Conservation (phyloP, 2,329 filamentous ascomycete genomes). For the Hypoxylon sp. region DNA sequence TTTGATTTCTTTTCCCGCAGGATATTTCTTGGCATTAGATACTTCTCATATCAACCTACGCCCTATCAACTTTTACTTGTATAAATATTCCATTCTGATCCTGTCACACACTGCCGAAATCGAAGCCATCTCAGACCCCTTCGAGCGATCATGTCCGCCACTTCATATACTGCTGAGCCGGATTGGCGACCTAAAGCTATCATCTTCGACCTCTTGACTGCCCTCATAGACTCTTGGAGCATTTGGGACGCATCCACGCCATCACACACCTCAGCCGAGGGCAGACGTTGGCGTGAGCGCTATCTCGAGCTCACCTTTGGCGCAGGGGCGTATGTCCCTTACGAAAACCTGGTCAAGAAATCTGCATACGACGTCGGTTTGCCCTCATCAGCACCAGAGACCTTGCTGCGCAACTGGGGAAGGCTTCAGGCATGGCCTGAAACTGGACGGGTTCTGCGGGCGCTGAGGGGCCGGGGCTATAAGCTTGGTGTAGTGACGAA, state of each 20-base stretch:
- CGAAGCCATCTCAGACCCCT: not conserved
- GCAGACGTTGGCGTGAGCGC: constrained; percentile 55
- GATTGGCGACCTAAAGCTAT: constrained; percentile 55
- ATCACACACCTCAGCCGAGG: constrained; percentile 47
- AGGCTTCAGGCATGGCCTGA: constrained; percentile 50
- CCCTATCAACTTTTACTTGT: not conserved
- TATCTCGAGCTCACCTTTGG: constrained; percentile 59
- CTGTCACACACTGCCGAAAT: not conserved
- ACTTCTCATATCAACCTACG: not conserved
- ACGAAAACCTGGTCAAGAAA: constrained; percentile 53
- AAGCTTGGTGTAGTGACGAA: constrained; percentile 58
- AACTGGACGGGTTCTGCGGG: constrained; percentile 36
- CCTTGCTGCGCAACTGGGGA: constrained; percentile 52
- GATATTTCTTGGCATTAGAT: not conserved
- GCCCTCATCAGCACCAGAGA: constrained; percentile 49
- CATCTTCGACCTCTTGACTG: constrained; percentile 60
- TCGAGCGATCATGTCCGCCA: constrained; percentile 1
- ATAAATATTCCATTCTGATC: not conserved
- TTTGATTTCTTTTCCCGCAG: not conserved
- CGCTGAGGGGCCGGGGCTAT: constrained; percentile 52
- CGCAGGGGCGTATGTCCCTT: constrained; percentile 54
- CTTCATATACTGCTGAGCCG: not conserved
- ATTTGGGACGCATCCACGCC: constrained; percentile 57
- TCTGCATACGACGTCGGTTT: constrained; percentile 54
- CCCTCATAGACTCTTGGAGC: constrained; percentile 58